Evolutionary conservation across 305 asterid species (phyloP).

Genomic region (Rubia peregrina): DNA sequence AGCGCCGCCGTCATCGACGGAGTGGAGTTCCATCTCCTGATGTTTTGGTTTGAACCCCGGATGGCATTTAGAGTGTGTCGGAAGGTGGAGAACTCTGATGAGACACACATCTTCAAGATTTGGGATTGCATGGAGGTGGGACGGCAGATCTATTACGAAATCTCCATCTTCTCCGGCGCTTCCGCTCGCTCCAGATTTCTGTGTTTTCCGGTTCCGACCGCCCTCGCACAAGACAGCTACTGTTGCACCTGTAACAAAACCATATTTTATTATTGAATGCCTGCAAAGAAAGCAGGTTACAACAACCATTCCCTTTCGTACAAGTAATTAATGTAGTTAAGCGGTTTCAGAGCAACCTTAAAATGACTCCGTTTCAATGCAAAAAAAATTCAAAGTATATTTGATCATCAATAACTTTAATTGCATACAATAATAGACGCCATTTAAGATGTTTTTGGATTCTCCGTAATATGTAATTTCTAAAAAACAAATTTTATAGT

Average conservation of each 20-base stretch:
- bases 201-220: constrained; percentile 16
- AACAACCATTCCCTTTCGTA: neutral
- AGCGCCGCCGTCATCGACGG: constrained; percentile 48
- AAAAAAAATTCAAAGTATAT: too few relatives aligned
- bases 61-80: constrained; percentile 35
- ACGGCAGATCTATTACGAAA: constrained; percentile 66
- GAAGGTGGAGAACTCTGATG: constrained; percentile 40
- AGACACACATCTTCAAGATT: constrained; percentile 52
- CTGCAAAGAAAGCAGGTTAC: neutral
- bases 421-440: too few relatives aligned
- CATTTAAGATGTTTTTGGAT: too few relatives aligned
- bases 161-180: constrained; percentile 56
- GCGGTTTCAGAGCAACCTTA: neutral
- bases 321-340: neutral
- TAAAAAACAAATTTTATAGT: too few relatives aligned
- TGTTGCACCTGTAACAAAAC: constrained; percentile 43
- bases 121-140: constrained; percentile 78
- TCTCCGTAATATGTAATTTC: too few relatives aligned
- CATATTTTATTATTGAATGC: too few relatives aligned
- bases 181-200: constrained; percentile 35
- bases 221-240: constrained; percentile 55
- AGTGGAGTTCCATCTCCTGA: constrained; percentile 33
- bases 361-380: too few relatives aligned
- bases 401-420: too few relatives aligned
- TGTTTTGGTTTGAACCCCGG: constrained; percentile 31